A percentile compares a stretch with the other conserved stretches of the same genome.
These are phyloP conservation scores for Fusarium albidum DNA, from an alignment of 2,329 filamentous ascomycete genomes.

Conservation along the genomic window DNA sequence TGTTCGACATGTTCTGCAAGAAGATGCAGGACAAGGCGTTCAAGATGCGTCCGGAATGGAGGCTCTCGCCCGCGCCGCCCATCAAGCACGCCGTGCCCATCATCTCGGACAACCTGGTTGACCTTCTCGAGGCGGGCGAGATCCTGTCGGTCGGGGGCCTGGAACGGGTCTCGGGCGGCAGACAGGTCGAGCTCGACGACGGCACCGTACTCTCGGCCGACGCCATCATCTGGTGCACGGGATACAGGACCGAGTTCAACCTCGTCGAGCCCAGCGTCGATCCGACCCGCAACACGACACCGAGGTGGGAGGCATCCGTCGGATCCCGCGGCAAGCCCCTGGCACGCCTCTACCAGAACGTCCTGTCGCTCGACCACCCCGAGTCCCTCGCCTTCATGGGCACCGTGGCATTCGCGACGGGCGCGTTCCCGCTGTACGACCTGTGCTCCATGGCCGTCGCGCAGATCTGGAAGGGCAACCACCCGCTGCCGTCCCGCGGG, in stretches of 20 bases:
- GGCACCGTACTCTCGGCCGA: conserved; percentile 41
- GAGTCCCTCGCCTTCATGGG: conserved; percentile 55
- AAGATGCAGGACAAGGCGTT: conserved; percentile 37
- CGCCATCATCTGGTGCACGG: conserved; percentile 46
- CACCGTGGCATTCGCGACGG: conserved; percentile 45
- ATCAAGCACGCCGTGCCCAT: conserved; percentile 37
- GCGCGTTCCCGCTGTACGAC: conserved; percentile 50
- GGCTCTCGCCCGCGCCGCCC: conserved; percentile 37
- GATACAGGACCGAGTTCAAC: conserved; percentile 45
- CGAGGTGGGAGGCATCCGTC: conserved; percentile 34
- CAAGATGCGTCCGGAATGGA: conserved; percentile 41
- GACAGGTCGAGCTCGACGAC: conserved; percentile 41
- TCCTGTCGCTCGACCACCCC: conserved; percentile 53
- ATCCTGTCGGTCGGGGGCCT: conserved; percentile 45
- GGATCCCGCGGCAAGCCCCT: conserved; percentile 42
- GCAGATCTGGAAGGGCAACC: conserved; percentile 53
- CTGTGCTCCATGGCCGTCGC: conserved; percentile 53
- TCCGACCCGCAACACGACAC: conserved; percentile 36
- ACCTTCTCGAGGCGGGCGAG: conserved; percentile 48
- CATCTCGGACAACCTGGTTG: conserved; percentile 40
- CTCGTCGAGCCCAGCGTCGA: conserved; percentile 40
- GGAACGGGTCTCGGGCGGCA: conserved; percentile 34
- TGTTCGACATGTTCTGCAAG: conserved; percentile 35
- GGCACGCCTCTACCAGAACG: conserved; percentile 51
- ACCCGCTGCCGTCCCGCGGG: conserved; percentile 44